Percentiles rank a stretch among this genome's conserved stretches.
Evolutionary conservation across 352 stramenopile genomes (phyloP).

Genomic region (Globisporangium okanoganense): DNA sequence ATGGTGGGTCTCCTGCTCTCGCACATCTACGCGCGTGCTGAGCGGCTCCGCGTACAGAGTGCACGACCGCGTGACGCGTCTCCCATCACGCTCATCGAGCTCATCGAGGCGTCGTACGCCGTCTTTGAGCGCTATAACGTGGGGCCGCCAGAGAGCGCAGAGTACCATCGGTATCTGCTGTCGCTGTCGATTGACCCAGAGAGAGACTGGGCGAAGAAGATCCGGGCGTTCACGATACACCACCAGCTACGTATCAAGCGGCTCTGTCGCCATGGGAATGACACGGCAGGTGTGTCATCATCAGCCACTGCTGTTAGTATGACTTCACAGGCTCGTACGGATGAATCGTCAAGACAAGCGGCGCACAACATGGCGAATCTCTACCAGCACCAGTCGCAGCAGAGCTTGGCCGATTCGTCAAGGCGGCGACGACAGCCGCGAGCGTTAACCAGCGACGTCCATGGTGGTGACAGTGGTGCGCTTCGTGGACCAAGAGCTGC

Average conservation of each 20-base stretch:
- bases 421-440: not conserved
- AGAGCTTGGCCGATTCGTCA: not conserved
- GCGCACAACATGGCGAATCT: not conserved
- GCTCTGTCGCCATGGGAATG: conserved; percentile 9
- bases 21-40: conserved; percentile 40
- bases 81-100: conserved; percentile 52
- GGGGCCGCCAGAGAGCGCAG: conserved; percentile 34
- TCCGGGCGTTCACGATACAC: conserved; percentile 27
- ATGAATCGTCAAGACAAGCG: not conserved
- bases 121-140: conserved; percentile 54
- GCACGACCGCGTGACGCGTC: not conserved
- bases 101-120: conserved; percentile 50
- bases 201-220: conserved; percentile 53
- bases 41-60: conserved; percentile 16
- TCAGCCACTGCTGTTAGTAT: not conserved
- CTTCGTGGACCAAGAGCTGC: not conserved
- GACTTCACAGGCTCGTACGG: not conserved
- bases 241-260: conserved; percentile 17
- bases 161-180: conserved; percentile 53
- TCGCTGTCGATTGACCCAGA: conserved; percentile 54
- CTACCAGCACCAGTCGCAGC: conserved; percentile 3
- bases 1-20: conserved; percentile 27
- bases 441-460: not conserved
- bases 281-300: not conserved
- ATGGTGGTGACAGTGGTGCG: not conserved